phyloP scores from a whole-genome alignment of 345 rosid genomes.

The Limnanthes douglasii region DNA sequence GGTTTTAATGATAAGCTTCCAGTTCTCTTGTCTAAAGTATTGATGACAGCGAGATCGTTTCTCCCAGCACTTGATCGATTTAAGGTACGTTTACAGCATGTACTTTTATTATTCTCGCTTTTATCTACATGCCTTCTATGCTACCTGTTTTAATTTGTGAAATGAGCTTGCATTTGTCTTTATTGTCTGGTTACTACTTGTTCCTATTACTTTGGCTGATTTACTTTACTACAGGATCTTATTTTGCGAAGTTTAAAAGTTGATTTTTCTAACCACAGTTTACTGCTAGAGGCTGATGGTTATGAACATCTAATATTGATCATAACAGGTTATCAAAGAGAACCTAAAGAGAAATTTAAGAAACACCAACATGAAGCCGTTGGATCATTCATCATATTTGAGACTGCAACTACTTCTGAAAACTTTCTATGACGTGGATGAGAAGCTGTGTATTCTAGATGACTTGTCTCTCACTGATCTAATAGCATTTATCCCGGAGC shows the following conservation, averaged over 20 bases:
- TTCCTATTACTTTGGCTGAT: neutral
- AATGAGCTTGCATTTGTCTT: constrained; percentile 2
- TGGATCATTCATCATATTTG: constrained; percentile 76
- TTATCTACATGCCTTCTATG: neutral
- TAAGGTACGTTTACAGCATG: constrained; percentile 27
- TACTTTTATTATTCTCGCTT: neutral
- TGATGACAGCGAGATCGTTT: constrained; percentile 59
- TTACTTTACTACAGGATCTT: neutral
- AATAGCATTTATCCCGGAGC: constrained; percentile 54
- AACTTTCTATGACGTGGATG: constrained; percentile 75
- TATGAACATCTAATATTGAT: constrained; percentile 6
- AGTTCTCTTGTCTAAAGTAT: constrained; percentile 55
- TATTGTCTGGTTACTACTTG: neutral
- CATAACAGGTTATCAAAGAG: constrained; percentile 79
- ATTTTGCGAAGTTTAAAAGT: too few species aligned
- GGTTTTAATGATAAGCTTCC: constrained; percentile 89
- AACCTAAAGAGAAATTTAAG: constrained; percentile 56
- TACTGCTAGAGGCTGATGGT: neutral
- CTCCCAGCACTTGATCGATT: constrained; percentile 65
- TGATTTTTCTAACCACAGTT: too few species aligned
- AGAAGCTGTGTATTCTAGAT: constrained; percentile 46
- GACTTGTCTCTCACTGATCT: constrained; percentile 63
- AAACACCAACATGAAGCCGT: constrained; percentile 83
- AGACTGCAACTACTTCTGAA: constrained; percentile 75
- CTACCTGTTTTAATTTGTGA: neutral